These are phyloP conservation scores for Anisodus acutangulus DNA, from an alignment of 257 asterid species.

Conservation along the genomic window DNA sequence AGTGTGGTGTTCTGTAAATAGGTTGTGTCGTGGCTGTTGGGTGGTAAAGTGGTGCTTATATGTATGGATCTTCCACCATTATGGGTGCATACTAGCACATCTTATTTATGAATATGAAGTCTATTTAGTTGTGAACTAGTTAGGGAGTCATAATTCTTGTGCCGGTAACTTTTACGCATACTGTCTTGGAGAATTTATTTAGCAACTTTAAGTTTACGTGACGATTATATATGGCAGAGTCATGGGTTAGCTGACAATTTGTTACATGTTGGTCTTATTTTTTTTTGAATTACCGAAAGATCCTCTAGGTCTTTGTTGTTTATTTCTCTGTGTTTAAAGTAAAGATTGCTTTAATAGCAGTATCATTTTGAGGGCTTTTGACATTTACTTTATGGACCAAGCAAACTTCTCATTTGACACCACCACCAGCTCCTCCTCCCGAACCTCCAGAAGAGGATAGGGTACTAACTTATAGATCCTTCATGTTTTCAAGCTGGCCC, in stretches of 20 bases:
- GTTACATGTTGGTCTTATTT: background rate
- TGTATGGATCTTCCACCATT: conserved; percentile 1
- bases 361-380: background rate
- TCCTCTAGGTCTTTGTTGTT: conserved; percentile 1
- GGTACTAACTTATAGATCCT: background rate
- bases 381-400: conserved; percentile 3
- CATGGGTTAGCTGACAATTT: conserved; percentile 22
- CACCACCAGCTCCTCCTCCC: no score
- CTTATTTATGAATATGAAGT: background rate
- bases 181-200: background rate
- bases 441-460: conserved; percentile 16
- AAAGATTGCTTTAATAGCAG: background rate
- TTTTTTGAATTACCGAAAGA: background rate
- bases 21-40: background rate
- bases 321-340: conserved; percentile 12
- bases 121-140: background rate
- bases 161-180: background rate
- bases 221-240: background rate
- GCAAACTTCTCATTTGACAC: background rate
- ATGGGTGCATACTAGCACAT: background rate
- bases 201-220: conserved; percentile 19
- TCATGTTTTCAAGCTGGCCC: background rate
- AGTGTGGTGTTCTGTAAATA: conserved; percentile 9
- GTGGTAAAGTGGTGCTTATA: conserved; percentile 10
- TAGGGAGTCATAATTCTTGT: background rate